These are phyloP conservation scores for Sungouiella thailandica DNA, from an alignment of 805 yeast genomes.

Conservation along the genomic window DNA sequence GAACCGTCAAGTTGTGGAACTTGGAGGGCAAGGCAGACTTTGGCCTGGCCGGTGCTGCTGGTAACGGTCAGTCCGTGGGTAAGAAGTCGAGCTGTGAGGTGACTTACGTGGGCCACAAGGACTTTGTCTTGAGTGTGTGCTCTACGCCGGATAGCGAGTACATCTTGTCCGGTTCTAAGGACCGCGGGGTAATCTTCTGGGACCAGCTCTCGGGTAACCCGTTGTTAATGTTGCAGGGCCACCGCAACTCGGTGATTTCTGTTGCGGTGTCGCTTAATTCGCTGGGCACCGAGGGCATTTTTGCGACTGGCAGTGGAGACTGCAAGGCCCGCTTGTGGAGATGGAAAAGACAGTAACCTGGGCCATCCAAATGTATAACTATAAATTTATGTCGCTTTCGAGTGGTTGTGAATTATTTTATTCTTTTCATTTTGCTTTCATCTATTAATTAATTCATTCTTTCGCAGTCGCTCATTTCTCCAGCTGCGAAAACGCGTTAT, in stretches of 20 bases:
- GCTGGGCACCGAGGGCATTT: slow-evolving; percentile 69
- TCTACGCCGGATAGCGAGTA: slow-evolving; percentile 90
- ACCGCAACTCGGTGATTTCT: slow-evolving; percentile 89
- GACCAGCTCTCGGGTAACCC: slow-evolving; percentile 90
- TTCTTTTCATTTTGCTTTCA: not conserved
- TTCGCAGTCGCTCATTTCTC: too few species aligned
- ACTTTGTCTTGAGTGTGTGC: slow-evolving; percentile 90
- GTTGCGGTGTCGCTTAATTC: slow-evolving; percentile 87
- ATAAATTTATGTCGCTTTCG: slow-evolving; percentile 1
- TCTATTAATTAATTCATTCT: too few species aligned
- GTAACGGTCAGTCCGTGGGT: slow-evolving; percentile 13
- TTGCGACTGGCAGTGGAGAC: slow-evolving; percentile 97
- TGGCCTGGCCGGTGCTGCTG: slow-evolving; percentile 16
- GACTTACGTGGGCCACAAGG: slow-evolving; percentile 93
- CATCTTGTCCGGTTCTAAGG: slow-evolving; percentile 91
- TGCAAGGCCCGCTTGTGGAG: slow-evolving; percentile 97
- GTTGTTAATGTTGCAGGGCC: slow-evolving; percentile 93
- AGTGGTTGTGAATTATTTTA: not conserved
- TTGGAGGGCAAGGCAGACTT: slow-evolving; percentile 51
- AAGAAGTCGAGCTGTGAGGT: slow-evolving; percentile 69
- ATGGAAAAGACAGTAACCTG: slow-evolving; percentile 50
- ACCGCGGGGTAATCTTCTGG: slow-evolving; percentile 97
- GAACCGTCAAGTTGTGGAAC: slow-evolving; percentile 95
- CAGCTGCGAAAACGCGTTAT: too few species aligned
- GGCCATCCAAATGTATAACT: slow-evolving; percentile 1